These are phyloP conservation scores for Fraxinus xanthoxyloides DNA, from an alignment of 305 asterid species.

Conservation along the genomic window DNA sequence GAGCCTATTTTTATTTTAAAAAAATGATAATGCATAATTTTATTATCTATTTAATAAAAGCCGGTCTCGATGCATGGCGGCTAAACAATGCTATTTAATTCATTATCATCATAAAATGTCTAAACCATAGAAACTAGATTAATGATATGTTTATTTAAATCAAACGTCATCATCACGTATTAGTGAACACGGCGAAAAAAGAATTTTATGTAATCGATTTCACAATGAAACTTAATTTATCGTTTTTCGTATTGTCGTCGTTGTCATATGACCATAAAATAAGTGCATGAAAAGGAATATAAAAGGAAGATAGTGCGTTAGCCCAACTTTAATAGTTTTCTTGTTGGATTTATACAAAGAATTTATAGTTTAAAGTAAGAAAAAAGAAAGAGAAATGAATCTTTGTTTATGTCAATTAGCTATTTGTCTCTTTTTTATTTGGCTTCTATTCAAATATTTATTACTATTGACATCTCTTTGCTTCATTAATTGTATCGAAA, in stretches of 20 bases:
- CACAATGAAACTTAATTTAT: background rate
- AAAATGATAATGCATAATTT: background rate
- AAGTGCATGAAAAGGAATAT: conserved; percentile 12
- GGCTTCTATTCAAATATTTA: conserved; percentile 4
- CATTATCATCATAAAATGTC: conserved; percentile 24
- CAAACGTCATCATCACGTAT: conserved; percentile 19
- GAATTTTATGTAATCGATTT: background rate
- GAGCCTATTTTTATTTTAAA: conserved; percentile 22
- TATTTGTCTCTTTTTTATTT: conserved; percentile 25
- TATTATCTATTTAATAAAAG: background rate
- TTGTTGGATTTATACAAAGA: conserved; percentile 25
- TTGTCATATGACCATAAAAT: background rate
- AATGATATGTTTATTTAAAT: background rate
- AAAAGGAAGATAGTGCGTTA: background rate
- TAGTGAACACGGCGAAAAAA: background rate
- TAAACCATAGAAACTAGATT: conserved; percentile 25
- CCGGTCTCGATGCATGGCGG: conserved; percentile 24
- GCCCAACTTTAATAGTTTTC: conserved; percentile 43
- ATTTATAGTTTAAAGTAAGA: background rate
- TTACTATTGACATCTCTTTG: conserved; percentile 9
- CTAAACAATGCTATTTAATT: conserved; percentile 25
- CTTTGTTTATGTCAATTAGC: conserved; percentile 46
- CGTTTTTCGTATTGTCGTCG: background rate
- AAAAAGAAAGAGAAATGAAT: conserved; percentile 19
- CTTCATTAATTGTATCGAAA: conserved; percentile 53